Conservation (phyloP, 139 green algal genomes). For the Volvox reticuliferus region DNA sequence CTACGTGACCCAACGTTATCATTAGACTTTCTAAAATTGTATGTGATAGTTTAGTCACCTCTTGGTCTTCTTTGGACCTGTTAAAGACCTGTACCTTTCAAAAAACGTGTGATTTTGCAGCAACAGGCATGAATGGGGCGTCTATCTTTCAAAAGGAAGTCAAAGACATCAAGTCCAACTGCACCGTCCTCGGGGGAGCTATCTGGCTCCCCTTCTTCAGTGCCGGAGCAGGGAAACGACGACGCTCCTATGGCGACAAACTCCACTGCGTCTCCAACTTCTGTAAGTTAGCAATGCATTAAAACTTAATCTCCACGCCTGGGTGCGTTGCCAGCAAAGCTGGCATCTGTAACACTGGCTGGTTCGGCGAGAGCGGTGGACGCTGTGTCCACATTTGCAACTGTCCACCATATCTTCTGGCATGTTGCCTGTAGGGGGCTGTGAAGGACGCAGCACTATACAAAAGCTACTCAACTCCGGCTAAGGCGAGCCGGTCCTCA, state of each 20-base stretch:
- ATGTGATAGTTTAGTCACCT: too few relatives aligned
- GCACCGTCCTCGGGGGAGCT: background rate
- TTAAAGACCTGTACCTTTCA: too few relatives aligned
- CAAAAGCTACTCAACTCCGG: background rate
- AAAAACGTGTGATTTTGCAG: background rate
- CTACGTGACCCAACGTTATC: too few relatives aligned
- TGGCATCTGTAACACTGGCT: too few relatives aligned
- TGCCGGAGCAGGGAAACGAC: background rate
- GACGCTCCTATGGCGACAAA: background rate
- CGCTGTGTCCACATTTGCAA: too few relatives aligned
- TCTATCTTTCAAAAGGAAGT: background rate
- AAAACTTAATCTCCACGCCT: too few relatives aligned
- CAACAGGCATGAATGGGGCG: background rate
- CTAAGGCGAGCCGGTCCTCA: background rate
- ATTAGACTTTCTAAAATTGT: too few relatives aligned
- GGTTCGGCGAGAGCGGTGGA: too few relatives aligned
- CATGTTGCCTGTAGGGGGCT: background rate
- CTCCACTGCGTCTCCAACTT: background rate
- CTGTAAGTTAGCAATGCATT: background rate
- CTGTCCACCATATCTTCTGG: background rate
- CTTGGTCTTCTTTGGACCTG: too few relatives aligned
- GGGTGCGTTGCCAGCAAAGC: too few relatives aligned
- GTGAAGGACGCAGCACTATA: background rate
- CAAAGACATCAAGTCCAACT: background rate
- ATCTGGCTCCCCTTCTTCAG: background rate